phyloP scores from a whole-genome alignment of 2,329 filamentous ascomycete genomes.

The Aspergillus phoenicis region DNA sequence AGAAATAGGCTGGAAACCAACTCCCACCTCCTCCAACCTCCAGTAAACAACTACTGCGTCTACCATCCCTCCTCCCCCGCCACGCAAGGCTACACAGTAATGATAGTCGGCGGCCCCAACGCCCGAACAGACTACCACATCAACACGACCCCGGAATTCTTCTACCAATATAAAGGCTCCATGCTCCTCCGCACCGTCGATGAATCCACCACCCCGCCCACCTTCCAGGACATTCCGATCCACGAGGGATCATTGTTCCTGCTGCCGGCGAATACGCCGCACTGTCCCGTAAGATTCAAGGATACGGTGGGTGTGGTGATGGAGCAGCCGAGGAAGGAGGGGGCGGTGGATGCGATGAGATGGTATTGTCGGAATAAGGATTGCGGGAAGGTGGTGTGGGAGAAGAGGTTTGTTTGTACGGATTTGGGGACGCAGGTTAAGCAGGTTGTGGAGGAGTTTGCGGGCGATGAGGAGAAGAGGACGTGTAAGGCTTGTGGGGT shows the following conservation, averaged over 20 bases:
- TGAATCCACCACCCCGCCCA: slow-evolving; percentile 49
- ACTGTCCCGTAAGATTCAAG: slow-evolving; percentile 92
- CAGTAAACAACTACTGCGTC: slow-evolving; percentile 97
- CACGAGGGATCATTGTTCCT: slow-evolving; percentile 92
- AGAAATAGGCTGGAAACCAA: slow-evolving; percentile 79
- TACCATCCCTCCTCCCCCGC: slow-evolving; percentile 69
- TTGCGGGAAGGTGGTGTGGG: slow-evolving; percentile 75
- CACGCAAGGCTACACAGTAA: slow-evolving; percentile 89
- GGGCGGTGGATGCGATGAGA: slow-evolving; percentile 73
- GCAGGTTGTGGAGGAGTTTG: slow-evolving; percentile 81
- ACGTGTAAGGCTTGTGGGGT: slow-evolving; percentile 76
- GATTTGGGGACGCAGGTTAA: slow-evolving; percentile 95
- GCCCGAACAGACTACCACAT: slow-evolving; percentile 97
- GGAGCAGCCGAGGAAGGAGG: slow-evolving; percentile 76
- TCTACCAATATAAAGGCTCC: slow-evolving; percentile 91
- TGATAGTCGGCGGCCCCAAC: slow-evolving; percentile 94
- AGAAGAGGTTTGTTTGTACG: slow-evolving; percentile 83
- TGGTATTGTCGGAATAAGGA: slow-evolving; percentile 75
- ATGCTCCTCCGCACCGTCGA: slow-evolving; percentile 96
- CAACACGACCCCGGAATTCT: slow-evolving; percentile 95
- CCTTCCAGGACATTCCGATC: slow-evolving; percentile 84
- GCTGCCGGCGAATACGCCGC: slow-evolving; percentile 89
- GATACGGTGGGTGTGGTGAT: slow-evolving; percentile 92
- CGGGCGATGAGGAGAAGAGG: slow-evolving; percentile 67
- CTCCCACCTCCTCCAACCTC: slow-evolving; percentile 86